A percentile compares a stretch with the other conserved stretches of the same genome.
phyloP scores from a whole-genome alignment of 2,329 filamentous ascomycete species.

The Talaromyces verruculosus region DNA sequence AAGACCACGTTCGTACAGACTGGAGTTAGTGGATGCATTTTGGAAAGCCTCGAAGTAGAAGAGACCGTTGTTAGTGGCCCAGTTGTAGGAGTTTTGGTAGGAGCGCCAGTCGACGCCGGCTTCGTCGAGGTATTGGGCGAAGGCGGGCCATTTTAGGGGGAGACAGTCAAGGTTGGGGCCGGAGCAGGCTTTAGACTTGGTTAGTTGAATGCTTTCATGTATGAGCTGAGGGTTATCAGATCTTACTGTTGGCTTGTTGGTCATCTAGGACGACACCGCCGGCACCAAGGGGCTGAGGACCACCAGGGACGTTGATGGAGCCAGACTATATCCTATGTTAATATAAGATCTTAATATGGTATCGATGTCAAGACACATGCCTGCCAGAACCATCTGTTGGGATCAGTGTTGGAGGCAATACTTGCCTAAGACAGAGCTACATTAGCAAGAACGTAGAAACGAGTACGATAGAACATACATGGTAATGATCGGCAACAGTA shows the following conservation, averaged over 20 bases:
- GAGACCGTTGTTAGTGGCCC: conserved; percentile 53
- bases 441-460: not conserved
- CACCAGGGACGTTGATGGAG: conserved; percentile 17
- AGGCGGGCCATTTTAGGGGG: conserved; percentile 56
- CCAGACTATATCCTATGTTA: not conserved
- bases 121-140: conserved; percentile 51
- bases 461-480: not conserved
- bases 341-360: not conserved
- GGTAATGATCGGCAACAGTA: conserved; percentile 17
- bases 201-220: not conserved
- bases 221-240: not conserved
- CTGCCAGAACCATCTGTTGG: conserved; percentile 18
- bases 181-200: conserved; percentile 42
- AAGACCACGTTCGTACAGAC: conserved; percentile 49
- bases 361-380: not conserved
- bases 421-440: not conserved
- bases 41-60: conserved; percentile 57
- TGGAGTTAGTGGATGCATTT: conserved; percentile 43
- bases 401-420: conserved; percentile 18
- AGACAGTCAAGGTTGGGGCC: conserved; percentile 51
- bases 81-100: conserved; percentile 53
- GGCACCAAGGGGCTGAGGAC: conserved; percentile 11
- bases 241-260: conserved; percentile 10
- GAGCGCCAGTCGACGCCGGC: conserved; percentile 54
- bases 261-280: conserved; percentile 19